Conservation (phyloP, 2,329 filamentous ascomycete species). For the Colletotrichum sp. region DNA sequence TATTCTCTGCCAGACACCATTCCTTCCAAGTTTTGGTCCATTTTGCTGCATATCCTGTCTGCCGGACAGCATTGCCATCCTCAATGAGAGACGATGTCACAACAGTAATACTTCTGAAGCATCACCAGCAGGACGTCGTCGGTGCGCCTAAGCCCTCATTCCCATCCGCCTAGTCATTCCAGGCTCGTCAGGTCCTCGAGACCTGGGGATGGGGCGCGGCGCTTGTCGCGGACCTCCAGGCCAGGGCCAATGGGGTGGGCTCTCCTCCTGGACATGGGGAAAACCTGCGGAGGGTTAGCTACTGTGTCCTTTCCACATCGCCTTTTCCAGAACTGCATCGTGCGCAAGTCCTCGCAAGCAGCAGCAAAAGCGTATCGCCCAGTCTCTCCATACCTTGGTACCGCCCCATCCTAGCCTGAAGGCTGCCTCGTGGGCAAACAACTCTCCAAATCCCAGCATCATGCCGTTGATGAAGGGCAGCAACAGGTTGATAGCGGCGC, state of each 20-base stretch:
- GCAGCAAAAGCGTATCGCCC: neutral
- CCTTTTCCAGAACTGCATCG: neutral
- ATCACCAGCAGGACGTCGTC: neutral
- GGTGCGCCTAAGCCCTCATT: neutral
- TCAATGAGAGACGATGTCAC: neutral
- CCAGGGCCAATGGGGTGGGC: slow-evolving; percentile 77
- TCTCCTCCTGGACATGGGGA: slow-evolving; percentile 64
- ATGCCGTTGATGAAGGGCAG: slow-evolving; percentile 96
- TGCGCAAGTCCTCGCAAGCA: neutral
- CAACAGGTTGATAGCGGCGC: slow-evolving; percentile 93
- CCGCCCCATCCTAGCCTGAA: slow-evolving; percentile 92
- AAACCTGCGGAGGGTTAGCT: slow-evolving; percentile 47
- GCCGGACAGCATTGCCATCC: neutral
- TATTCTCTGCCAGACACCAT: neutral
- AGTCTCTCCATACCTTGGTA: slow-evolving; percentile 75
- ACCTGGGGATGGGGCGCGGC: slow-evolving; percentile 59
- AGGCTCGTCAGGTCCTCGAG: slow-evolving; percentile 71
- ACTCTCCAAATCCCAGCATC: slow-evolving; percentile 97
- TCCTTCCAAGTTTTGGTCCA: neutral
- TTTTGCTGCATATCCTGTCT: neutral
- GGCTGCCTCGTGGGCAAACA: slow-evolving; percentile 95
- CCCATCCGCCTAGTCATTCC: slow-evolving; percentile 53
- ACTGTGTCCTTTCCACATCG: neutral
- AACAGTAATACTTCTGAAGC: neutral
- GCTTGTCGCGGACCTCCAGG: slow-evolving; percentile 77